Percentiles rank a stretch among this genome's conserved stretches.
Conservation (phyloP, 495 filamentous ascomycete genomes). For the Daldinia bambusicola region DNA sequence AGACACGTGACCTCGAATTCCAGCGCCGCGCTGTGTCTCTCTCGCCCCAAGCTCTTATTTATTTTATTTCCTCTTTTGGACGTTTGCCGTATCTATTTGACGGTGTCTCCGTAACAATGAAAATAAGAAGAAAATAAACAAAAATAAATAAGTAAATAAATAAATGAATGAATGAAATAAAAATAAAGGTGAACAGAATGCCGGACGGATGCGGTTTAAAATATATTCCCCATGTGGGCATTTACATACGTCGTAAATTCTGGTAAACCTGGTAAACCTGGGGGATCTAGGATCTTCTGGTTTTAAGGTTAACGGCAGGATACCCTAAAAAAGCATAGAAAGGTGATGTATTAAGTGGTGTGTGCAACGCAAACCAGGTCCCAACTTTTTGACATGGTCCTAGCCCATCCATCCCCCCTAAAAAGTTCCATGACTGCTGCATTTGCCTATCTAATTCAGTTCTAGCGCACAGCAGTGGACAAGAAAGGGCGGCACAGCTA, state of each 20-base stretch:
- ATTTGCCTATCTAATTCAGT: constrained; percentile 28
- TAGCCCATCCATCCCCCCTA: no score
- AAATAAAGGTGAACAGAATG: neutral
- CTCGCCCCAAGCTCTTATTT: neutral
- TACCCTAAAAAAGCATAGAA: constrained; percentile 8
- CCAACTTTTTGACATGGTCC: neutral
- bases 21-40: neutral
- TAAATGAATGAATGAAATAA: no score
- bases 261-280: constrained; percentile 18
- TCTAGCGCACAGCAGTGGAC: constrained; percentile 18
- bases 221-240: constrained; percentile 7
- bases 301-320: constrained; percentile 41
- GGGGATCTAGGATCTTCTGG: constrained; percentile 39
- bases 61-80: neutral
- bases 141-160: neutral
- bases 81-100: neutral
- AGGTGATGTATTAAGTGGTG: constrained; percentile 9
- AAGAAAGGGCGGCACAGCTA: constrained; percentile 31
- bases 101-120: neutral
- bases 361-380: constrained; percentile 24
- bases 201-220: constrained; percentile 8
- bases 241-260: constrained; percentile 1
- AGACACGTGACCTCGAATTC: constrained; percentile 9
- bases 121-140: neutral
- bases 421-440: no score